Evolutionary conservation across 768 basidiomycete genomes (phyloP).

Genomic region (Zangia roseola): DNA sequence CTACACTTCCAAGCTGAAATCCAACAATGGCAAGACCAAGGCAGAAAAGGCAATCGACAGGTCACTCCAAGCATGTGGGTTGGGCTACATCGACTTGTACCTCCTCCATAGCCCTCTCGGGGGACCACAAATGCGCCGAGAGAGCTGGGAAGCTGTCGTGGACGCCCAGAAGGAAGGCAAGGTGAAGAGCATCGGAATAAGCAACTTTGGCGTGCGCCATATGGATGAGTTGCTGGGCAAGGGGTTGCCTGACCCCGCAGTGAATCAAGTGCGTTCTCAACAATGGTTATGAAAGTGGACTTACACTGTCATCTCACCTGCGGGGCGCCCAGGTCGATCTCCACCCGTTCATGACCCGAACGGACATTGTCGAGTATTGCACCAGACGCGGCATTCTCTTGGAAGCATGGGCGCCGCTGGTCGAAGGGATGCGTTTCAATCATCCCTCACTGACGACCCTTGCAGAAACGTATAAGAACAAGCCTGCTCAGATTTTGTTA

Average conservation of each 20-base stretch:
- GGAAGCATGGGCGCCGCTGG: slow-evolving; percentile 44
- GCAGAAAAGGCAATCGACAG: slow-evolving; percentile 49
- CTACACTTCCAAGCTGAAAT: slow-evolving; percentile 69
- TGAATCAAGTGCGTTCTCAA: slow-evolving; percentile 53
- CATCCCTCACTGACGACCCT: slow-evolving; percentile 50
- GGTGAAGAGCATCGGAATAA: slow-evolving; percentile 3
- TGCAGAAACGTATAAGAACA: slow-evolving; percentile 54
- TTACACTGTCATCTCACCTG: slow-evolving; percentile 3
- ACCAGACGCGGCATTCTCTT: slow-evolving; percentile 55
- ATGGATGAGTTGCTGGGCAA: slow-evolving; percentile 50
- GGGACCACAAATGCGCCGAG: slow-evolving; percentile 5
- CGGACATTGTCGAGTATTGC: slow-evolving; percentile 58
- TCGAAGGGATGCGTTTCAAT: slow-evolving; percentile 55
- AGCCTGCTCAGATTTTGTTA: slow-evolving; percentile 59
- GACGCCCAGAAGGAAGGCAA: not conserved
- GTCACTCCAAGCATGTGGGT: slow-evolving; percentile 46
- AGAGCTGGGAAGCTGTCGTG: slow-evolving; percentile 3
- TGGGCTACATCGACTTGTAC: slow-evolving; percentile 2
- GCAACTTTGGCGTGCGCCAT: slow-evolving; percentile 34
- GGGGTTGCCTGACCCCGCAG: slow-evolving; percentile 48
- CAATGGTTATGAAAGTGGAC: not conserved
- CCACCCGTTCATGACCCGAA: slow-evolving; percentile 70
- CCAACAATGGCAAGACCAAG: slow-evolving; percentile 47
- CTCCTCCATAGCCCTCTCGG: slow-evolving; percentile 6
- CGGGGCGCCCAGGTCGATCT: slow-evolving; percentile 43